Evolutionary conservation across 2,329 filamentous ascomycete genomes (phyloP), one percentile per base, ranked within the genome.

Genomic region (Neonectria coccinea): DNA sequence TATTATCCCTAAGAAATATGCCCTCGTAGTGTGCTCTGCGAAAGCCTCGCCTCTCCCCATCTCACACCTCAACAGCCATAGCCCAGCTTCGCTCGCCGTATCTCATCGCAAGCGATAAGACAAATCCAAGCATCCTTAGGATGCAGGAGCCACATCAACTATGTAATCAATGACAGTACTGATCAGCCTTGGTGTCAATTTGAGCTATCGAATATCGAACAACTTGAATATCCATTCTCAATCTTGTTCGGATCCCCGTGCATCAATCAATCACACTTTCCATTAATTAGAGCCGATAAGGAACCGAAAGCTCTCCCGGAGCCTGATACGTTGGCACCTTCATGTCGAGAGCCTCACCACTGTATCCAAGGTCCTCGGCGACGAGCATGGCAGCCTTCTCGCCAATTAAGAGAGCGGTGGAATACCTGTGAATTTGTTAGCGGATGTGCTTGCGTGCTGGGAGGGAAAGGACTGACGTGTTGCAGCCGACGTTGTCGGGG

Each of bases 401-500:
- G 42, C 91, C 91, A 65, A 93, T 92, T 54, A 93, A 83, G 10
- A 93, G 83, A 5, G 91, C 91, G 39, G 90, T 92, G 67, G 87
- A 86, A 76, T 89, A 89, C 14, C 86, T 88, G 20, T 20, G 68
- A 79, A 11, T 5, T 16, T 18, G 45, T 72, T 36, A 73, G 64
- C 45, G 0, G 36, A 56, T 11, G n/a, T 29, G 20, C 64, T 62
- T 59, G 50, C 16, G 7, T 4, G 1, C 56, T 68, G 31, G 12
- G 50, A 4, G 75, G 73, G 66, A 72, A 79, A 69, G 41, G 3
- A 66, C 82, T 83, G 77, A 88, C 69, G 86, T 89, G 78, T 90
- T 89, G 79, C 88, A 89, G 65, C 89, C 91, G 22, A 93, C 91
- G 68, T 93, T 94, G 78, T 93, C 91, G 1, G 91, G 91, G 78